Evolutionary conservation across 2,329 filamentous ascomycete genomes (phyloP), one percentile per base, ranked within the genome.

Genomic region (Colletotrichum caudatum): DNA sequence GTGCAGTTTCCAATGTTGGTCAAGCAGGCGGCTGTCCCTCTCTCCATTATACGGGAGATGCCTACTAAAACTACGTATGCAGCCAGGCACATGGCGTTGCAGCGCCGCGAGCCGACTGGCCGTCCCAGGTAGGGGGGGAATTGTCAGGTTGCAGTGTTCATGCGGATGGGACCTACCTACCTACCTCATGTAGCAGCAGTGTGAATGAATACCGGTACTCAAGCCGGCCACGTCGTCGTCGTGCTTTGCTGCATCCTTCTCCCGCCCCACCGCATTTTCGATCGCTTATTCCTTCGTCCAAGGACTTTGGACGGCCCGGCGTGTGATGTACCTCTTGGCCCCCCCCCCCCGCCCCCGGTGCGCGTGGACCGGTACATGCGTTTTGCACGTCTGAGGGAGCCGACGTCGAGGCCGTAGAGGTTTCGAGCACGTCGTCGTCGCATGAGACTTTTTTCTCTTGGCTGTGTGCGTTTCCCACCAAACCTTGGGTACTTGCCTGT

Each of bases 241-340:
- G 12, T 23, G n/a, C n/a, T 58, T 58, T 37, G 37, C 39, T 58
- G 37, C 37, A 41, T 58, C 56, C 37, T 58, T 26, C 37, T 58
- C 56, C 56, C 56, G 56, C 23, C 35, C 48, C 61, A 54, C 64
- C 66, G 48, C 66, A 26, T 53, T 48, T 46, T 65, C 66, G 46
- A 65, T 26, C 65, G 66, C 61, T 60, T 69, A 54, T 64, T 59
- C 56, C 67, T 71, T 68, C 65, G 46, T 64, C 65, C 60, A 53
- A 72, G 59, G 37, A 72, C n/a, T 56, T 64, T 69, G 66, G 65
- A 69, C 54, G 65, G 46, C 9, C 59, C 54, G 59, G 33, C 57
- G 69, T 72, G 61, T 61, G 65, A 72, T 64, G 65, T 69, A 51
- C 58, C 58, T 48, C 69, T 68, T 68, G 64, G 69, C 68, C 44